Evolutionary conservation across 371 early-diverging fungal genomes (phyloP).

Genomic region (Mucor irregularis): DNA sequence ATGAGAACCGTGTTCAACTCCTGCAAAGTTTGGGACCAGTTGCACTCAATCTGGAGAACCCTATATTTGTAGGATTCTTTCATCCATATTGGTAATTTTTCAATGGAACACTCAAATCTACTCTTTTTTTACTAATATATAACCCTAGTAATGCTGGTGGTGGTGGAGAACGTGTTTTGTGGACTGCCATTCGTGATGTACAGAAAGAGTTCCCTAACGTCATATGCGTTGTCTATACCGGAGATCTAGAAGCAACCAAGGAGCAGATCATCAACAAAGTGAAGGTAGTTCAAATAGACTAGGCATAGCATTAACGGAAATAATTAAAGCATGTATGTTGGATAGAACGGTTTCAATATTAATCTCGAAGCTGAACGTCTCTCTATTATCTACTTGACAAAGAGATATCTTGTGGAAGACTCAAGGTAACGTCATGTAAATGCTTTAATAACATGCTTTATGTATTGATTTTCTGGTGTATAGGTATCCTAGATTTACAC

Average conservation of each 20-base stretch:
- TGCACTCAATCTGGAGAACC: conserved; percentile 12
- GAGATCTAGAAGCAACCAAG: conserved; percentile 57
- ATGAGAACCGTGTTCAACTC: conserved; percentile 23
- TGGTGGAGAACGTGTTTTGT: conserved; percentile 96
- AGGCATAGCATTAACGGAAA: too few species aligned
- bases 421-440: conserved; percentile 37
- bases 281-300: conserved; percentile 38
- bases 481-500: conserved; percentile 81
- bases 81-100: conserved; percentile 80
- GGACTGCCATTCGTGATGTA: conserved; percentile 82
- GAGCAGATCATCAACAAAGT: conserved; percentile 63
- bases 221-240: conserved; percentile 79
- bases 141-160: conserved; percentile 81
- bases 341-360: conserved; percentile 80
- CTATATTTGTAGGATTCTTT: conserved; percentile 73
- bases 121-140: neutral
- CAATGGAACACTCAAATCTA: neutral
- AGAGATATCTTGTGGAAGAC: conserved; percentile 72
- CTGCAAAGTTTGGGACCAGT: conserved; percentile 23
- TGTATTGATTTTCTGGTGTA: neutral
- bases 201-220: conserved; percentile 65
- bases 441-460: neutral
- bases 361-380: conserved; percentile 57
- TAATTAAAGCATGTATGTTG: too few species aligned
- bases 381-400: conserved; percentile 60